Evolutionary conservation across 768 basidiomycete species (phyloP).

Genomic region (Crassisporium funariophilum): DNA sequence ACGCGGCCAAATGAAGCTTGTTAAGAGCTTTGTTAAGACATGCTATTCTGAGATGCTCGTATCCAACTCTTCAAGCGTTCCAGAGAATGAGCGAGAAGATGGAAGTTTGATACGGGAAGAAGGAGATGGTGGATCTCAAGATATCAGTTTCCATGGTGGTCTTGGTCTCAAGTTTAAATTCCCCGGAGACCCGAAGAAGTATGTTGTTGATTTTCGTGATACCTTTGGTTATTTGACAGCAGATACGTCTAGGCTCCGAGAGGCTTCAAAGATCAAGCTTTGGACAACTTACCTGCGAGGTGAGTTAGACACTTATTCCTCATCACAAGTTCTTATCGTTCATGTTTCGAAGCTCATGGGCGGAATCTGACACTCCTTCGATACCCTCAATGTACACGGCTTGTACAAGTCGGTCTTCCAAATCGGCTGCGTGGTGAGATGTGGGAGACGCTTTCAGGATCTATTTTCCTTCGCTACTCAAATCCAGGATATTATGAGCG

Average conservation of each 20-base stretch:
- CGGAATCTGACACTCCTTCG: slow-evolving; percentile 93
- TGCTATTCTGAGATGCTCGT: slow-evolving; percentile 94
- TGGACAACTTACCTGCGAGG: slow-evolving; percentile 89
- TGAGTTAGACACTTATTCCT: slow-evolving; percentile 34
- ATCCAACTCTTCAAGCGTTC: slow-evolving; percentile 53
- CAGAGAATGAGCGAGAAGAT: slow-evolving; percentile 69
- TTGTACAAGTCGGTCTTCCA: slow-evolving; percentile 95
- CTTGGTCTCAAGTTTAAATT: slow-evolving; percentile 85
- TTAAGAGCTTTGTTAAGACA: slow-evolving; percentile 88
- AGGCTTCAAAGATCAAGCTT: slow-evolving; percentile 93
- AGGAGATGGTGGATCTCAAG: slow-evolving; percentile 46
- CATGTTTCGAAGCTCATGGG: slow-evolving; percentile 68
- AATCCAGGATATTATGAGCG: slow-evolving; percentile 82
- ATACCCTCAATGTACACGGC: slow-evolving; percentile 95
- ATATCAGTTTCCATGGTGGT: slow-evolving; percentile 71
- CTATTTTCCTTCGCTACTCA: slow-evolving; percentile 84
- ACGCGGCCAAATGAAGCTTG: slow-evolving; percentile 88
- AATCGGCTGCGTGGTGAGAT: slow-evolving; percentile 94
- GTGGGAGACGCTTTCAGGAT: slow-evolving; percentile 97
- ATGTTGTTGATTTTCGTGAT: slow-evolving; percentile 22
- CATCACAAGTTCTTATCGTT: slow-evolving; percentile 11
- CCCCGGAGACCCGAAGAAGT: slow-evolving; percentile 93
- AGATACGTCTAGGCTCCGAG: slow-evolving; percentile 60
- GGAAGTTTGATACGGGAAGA: slow-evolving; percentile 60
- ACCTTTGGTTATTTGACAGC: slow-evolving; percentile 10